These are phyloP conservation scores for Lipomyces mesembrius DNA, from an alignment of 805 yeast genomes.

Conservation along the genomic window DNA sequence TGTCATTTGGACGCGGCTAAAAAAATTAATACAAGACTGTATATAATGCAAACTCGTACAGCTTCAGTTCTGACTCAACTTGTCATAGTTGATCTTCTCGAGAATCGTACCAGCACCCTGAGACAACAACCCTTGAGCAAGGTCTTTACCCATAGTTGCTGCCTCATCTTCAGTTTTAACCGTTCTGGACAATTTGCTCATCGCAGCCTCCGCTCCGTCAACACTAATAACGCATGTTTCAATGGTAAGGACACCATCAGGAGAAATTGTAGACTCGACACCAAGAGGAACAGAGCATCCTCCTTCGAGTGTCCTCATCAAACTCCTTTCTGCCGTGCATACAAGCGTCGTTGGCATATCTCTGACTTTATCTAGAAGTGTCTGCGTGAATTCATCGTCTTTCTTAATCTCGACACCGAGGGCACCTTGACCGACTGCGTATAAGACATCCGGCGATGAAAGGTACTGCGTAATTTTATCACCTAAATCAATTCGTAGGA, in stretches of 20 bases:
- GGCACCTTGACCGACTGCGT: conserved; percentile 99
- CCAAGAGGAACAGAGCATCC: conserved; percentile 99
- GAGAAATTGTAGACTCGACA: conserved; percentile 53
- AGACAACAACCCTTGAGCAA: conserved; percentile 69
- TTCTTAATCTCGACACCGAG: conserved; percentile 86
- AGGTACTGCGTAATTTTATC: conserved; percentile 74
- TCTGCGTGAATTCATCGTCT: conserved; percentile 62
- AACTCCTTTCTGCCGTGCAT: conserved; percentile 85
- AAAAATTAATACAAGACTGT: not conserved
- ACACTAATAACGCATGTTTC: conserved; percentile 70
- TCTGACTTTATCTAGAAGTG: conserved; percentile 66
- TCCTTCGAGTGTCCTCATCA: conserved; percentile 89
- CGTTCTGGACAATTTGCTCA: conserved; percentile 52
- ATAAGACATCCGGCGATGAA: conserved; percentile 79
- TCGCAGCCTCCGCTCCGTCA: conserved; percentile 75
- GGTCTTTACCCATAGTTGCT: conserved; percentile 64
- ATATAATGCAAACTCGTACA: not conserved
- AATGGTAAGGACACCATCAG: conserved; percentile 21
- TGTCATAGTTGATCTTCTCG: conserved; percentile 75
- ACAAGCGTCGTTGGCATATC: conserved; percentile 69
- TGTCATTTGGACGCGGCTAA: not conserved
- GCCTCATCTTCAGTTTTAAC: conserved; percentile 64
- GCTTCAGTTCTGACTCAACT: conserved; percentile 41
- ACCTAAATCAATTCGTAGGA: conserved; percentile 72
- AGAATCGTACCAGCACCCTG: conserved; percentile 84